These are phyloP conservation scores for Aspergillus nanangensis DNA, from an alignment of 495 filamentous ascomycete genomes.

Conservation along the genomic window DNA sequence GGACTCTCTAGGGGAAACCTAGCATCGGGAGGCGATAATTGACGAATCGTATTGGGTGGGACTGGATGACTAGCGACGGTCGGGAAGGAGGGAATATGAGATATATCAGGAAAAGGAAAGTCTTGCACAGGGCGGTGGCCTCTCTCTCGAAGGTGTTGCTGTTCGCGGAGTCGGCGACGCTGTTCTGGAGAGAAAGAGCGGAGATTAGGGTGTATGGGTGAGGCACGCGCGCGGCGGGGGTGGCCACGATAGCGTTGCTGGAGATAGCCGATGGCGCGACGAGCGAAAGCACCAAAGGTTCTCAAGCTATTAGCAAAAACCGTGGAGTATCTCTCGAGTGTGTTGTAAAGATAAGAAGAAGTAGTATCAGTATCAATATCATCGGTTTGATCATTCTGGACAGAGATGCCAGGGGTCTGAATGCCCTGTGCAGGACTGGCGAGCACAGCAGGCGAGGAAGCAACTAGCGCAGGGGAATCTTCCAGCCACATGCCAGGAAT, in stretches of 20 bases:
- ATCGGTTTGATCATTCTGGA: too few relatives aligned
- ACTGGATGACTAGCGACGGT: too few relatives aligned
- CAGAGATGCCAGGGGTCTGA: too few relatives aligned
- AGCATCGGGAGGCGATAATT: too few relatives aligned
- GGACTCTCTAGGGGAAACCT: too few relatives aligned
- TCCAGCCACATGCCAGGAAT: neutral
- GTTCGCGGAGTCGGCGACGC: conserved; percentile 3
- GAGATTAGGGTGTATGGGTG: conserved; percentile 9
- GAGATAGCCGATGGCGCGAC: neutral
- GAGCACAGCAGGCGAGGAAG: neutral
- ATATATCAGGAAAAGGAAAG: conserved; percentile 14
- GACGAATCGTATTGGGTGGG: too few relatives aligned
- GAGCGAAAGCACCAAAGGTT: neutral
- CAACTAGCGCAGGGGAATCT: neutral
- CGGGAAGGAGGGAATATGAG: conserved; percentile 2
- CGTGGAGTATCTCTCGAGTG: too few relatives aligned
- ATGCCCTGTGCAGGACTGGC: too few relatives aligned
- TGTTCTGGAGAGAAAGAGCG: conserved; percentile 10
- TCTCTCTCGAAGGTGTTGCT: conserved; percentile 11
- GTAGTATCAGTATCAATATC: too few relatives aligned
- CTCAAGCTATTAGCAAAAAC: neutral
- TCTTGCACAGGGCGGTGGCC: conserved; percentile 3
- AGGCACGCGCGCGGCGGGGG: neutral
- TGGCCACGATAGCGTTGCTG: neutral
- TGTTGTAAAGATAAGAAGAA: too few relatives aligned